Evolutionary conservation across 495 filamentous ascomycete genomes (phyloP).

Genomic region (Daldinia childiae): DNA sequence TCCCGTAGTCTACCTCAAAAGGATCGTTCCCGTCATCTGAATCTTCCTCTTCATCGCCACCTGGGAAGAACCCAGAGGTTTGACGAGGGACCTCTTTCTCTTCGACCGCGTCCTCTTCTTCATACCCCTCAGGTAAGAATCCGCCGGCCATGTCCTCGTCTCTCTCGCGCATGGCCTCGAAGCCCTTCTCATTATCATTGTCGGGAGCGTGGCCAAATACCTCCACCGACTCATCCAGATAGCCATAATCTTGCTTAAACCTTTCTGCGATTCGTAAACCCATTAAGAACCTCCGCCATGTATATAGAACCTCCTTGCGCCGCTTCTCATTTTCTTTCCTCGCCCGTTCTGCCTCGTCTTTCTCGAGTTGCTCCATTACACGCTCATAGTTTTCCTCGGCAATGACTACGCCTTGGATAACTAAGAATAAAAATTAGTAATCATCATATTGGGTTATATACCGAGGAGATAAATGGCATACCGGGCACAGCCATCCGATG

Average conservation of each 20-base stretch:
- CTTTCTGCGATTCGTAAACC: conserved; percentile 83
- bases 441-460: not conserved
- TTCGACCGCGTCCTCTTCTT: conserved; percentile 49
- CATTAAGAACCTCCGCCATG: conserved; percentile 88
- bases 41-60: conserved; percentile 49
- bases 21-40: conserved; percentile 45
- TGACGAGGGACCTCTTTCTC: conserved; percentile 30
- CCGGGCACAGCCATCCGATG: conserved; percentile 86
- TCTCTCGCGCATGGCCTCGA: conserved; percentile 33
- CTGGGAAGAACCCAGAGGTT: conserved; percentile 55
- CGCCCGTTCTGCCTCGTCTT: conserved; percentile 79
- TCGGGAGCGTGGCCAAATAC: conserved; percentile 49
- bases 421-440: conserved; percentile 29
- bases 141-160: conserved; percentile 64
- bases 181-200: conserved; percentile 42
- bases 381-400: conserved; percentile 78
- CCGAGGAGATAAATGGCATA: not conserved
- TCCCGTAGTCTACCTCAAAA: conserved; percentile 45
- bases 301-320: conserved; percentile 73
- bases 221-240: conserved; percentile 53
- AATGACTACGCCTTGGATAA: conserved; percentile 89
- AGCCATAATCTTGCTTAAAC: conserved; percentile 82
- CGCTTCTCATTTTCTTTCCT: conserved; percentile 85
- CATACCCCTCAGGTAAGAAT: conserved; percentile 64
- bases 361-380: conserved; percentile 82